Base-by-base conservation (phyloP, 371 early-diverging fungal genomes). In the Mortierella sp. region DNA sequence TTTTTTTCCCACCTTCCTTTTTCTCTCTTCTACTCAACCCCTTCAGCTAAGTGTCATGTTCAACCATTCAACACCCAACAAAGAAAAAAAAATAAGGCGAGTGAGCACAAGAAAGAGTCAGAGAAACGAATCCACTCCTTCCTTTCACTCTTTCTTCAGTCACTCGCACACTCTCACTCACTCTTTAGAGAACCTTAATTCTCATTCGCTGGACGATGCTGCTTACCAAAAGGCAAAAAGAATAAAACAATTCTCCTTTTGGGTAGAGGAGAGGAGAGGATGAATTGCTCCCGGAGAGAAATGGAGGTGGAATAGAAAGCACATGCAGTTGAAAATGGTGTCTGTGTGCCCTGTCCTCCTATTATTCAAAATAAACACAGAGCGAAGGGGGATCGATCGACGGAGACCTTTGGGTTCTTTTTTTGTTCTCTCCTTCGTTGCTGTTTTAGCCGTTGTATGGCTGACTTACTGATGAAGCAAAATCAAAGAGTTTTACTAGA, bases 311-410 rank as follows among this genome's bases (percentile, higher is more conserved):
- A 11, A 56, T n/a, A 27, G 56, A 65, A 68, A 68, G 68, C 68
- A 68, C 68, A 68, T 68, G 68, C 41, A 68, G 41, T 68, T 68
- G 68, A 63, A 35, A 38, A 18, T 21, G 35, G 38, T 38, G 65
- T 63, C 38, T 46, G 16, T 3, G 51, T 51, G 51, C 21, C 21
- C 51, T 51, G 16, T 51, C 56, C 24, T 35, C 35, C 21, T 16
- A 38, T 41, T 2, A 8, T 2, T 21, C 35, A 65, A 65, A 65
- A 32, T 21, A 63, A 18, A 32, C 18, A 63, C 14, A 29, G 16
- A 32, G 18, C 32, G 29, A 63, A 21, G 32, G 7, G 41, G 18
- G 41, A 65, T 65, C 68, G 41, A 24, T 68, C 41, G 68, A 35
- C 21, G 24, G 68, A 65, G 68, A 4, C 38, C 68, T 41, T 65